These are phyloP conservation scores for Backusella morwellensis DNA, from an alignment of 192 early-diverging fungal species.

Conservation along the genomic window DNA sequence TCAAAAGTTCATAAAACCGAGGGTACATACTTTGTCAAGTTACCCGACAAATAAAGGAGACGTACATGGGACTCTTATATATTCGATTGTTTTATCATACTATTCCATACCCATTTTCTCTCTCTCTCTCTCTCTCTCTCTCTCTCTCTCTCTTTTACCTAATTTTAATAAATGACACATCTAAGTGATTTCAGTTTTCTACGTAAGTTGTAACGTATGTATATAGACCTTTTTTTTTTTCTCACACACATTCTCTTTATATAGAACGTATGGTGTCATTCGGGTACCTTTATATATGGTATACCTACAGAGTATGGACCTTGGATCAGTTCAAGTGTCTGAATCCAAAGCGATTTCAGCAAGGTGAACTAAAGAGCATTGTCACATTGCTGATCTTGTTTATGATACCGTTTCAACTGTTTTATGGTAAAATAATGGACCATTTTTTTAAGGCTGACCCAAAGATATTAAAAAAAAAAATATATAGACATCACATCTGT, in stretches of 20 bases:
- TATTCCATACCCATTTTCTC: neutral
- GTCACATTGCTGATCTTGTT: slow-evolving; percentile 31
- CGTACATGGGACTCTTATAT: neutral
- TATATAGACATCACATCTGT: slow-evolving; percentile 26
- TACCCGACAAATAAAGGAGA: no score
- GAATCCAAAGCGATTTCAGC: slow-evolving; percentile 13
- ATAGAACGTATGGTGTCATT: slow-evolving; percentile 25
- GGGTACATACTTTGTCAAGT: no score
- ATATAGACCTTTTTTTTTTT: neutral
- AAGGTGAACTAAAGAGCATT: slow-evolving; percentile 33
- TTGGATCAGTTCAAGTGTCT: slow-evolving; percentile 33
- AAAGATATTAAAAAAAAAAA: neutral
- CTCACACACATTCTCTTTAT: neutral
- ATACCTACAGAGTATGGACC: slow-evolving; percentile 25
- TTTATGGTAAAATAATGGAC: slow-evolving; percentile 25
- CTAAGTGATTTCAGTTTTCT: slow-evolving; percentile 39
- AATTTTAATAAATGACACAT: slow-evolving; percentile 31
- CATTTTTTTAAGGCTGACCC: neutral
- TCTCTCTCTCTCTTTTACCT: no score
- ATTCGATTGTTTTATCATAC: neutral
- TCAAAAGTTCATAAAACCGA: neutral
- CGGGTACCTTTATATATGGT: slow-evolving; percentile 27
- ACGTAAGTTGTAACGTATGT: slow-evolving; percentile 20
- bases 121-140: no score
- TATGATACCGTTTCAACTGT: slow-evolving; percentile 33